Conservation (phyloP, 345 rosid genomes). For the Passiflora organensis region DNA sequence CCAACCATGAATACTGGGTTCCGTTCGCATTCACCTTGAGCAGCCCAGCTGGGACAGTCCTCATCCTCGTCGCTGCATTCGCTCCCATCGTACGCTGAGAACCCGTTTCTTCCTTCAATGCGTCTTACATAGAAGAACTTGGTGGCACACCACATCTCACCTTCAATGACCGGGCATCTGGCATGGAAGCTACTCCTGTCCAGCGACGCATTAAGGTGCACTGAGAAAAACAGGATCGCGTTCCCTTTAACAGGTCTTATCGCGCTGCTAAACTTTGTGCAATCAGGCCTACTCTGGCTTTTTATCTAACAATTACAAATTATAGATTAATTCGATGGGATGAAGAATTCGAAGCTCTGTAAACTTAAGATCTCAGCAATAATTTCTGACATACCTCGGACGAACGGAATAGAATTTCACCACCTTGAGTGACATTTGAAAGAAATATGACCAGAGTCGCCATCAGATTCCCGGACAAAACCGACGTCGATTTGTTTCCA, state of each 20-base stretch:
- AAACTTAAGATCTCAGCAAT: neutral
- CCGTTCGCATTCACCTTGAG: constrained; percentile 68
- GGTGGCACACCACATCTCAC: constrained; percentile 63
- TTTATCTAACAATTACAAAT: constrained; percentile 34
- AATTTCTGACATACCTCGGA: constrained; percentile 48
- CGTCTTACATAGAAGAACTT: constrained; percentile 50
- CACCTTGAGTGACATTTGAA: constrained; percentile 64
- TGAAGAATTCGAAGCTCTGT: neutral
- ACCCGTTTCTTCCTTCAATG: constrained; percentile 10
- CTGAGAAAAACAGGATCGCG: constrained; percentile 69
- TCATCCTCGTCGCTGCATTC: constrained; percentile 80
- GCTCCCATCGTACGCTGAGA: constrained; percentile 17
- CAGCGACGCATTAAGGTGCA: constrained; percentile 43
- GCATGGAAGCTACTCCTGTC: constrained; percentile 62
- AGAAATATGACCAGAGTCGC: constrained; percentile 73
- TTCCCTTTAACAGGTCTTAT: constrained; percentile 71
- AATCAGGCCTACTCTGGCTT: constrained; percentile 49
- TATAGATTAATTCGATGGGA: neutral
- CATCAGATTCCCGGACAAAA: constrained; percentile 39
- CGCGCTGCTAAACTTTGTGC: constrained; percentile 35
- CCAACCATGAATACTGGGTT: constrained; percentile 90
- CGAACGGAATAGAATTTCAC: constrained; percentile 66
- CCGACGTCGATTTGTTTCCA: constrained; percentile 33
- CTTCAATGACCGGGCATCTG: constrained; percentile 77
- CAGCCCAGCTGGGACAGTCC: constrained; percentile 69